Conservation (phyloP, 1,284 basidiomycete genomes). For the Tilletia walkeri region DNA sequence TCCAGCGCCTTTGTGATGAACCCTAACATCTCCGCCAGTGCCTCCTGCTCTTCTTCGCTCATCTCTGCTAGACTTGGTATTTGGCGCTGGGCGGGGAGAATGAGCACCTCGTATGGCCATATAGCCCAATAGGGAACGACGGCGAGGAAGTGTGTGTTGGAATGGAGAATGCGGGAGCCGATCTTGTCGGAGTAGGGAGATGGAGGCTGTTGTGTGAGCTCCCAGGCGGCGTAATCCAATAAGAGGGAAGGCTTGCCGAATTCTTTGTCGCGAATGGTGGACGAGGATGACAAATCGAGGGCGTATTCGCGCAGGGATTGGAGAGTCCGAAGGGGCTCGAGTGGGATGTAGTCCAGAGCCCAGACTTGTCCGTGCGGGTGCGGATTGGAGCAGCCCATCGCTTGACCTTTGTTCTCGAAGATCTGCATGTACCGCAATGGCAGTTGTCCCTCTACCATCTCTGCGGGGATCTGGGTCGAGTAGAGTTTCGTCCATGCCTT, state of each 20-base stretch:
- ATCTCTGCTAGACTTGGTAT: conserved; percentile 42
- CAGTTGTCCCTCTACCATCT: conserved; percentile 41
- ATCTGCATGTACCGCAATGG: conserved; percentile 52
- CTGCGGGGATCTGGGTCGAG: conserved; percentile 35
- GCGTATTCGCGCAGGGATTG: conserved; percentile 40
- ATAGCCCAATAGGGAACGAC: conserved; percentile 94
- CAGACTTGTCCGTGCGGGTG: conserved; percentile 93
- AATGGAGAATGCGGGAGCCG: conserved; percentile 65
- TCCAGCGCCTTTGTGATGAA: conserved; percentile 48
- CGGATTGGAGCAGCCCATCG: conserved; percentile 95
- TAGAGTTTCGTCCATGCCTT: conserved; percentile 66
- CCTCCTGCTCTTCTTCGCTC: conserved; percentile 28
- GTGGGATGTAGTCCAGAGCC: conserved; percentile 61
- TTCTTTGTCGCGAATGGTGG: conserved; percentile 59
- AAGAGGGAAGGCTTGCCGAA: conserved; percentile 69
- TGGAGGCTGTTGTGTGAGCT: conserved; percentile 61
- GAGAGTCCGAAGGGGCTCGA: conserved; percentile 45
- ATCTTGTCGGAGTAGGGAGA: neutral
- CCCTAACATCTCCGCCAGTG: conserved; percentile 59
- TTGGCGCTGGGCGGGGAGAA: conserved; percentile 36
- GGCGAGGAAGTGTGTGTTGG: conserved; percentile 77
- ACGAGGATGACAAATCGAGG: conserved; percentile 27
- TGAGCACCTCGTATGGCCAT: conserved; percentile 87
- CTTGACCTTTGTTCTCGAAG: conserved; percentile 83
- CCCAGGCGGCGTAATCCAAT: conserved; percentile 78